Evolutionary conservation across 371 early-diverging fungal genomes (phyloP).

Genomic region (Lichtheimia ramosa): DNA sequence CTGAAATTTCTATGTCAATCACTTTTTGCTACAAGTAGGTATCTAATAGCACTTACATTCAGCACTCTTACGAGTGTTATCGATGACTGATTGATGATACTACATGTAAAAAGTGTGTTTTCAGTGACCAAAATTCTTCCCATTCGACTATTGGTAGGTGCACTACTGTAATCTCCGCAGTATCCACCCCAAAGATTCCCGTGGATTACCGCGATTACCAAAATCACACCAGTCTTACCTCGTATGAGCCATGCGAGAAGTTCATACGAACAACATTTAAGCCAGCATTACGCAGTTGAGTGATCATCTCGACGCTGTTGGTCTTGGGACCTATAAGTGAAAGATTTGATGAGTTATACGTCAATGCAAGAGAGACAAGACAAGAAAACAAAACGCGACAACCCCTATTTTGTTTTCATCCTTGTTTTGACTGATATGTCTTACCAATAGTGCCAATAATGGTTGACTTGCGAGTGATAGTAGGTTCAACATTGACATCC

Average conservation of each 20-base stretch:
- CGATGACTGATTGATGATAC: constrained; percentile 89
- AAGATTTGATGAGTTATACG: not conserved
- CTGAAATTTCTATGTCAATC: too few relatives aligned
- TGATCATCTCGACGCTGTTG: constrained; percentile 83
- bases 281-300: constrained; percentile 87
- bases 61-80: constrained; percentile 67
- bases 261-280: constrained; percentile 95
- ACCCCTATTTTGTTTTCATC: not conserved
- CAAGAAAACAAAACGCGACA: not conserved
- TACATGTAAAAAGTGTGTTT: constrained; percentile 9
- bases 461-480: constrained; percentile 73
- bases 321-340: constrained; percentile 71
- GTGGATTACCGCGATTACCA: constrained; percentile 13
- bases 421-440: too few relatives aligned
- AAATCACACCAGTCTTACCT: constrained; percentile 46
- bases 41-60: constrained; percentile 33
- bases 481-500: constrained; percentile 63
- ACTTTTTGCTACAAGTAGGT: too few relatives aligned
- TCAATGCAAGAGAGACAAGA: not conserved
- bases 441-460: constrained; percentile 83
- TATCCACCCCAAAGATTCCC: constrained; percentile 7
- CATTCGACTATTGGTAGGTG: too few relatives aligned
- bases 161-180: not conserved
- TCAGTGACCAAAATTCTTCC: not conserved
- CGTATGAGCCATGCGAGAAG: constrained; percentile 95